Evolutionary conservation across 805 yeast genomes (phyloP).

Genomic region (Saccharomyces mikatae): DNA sequence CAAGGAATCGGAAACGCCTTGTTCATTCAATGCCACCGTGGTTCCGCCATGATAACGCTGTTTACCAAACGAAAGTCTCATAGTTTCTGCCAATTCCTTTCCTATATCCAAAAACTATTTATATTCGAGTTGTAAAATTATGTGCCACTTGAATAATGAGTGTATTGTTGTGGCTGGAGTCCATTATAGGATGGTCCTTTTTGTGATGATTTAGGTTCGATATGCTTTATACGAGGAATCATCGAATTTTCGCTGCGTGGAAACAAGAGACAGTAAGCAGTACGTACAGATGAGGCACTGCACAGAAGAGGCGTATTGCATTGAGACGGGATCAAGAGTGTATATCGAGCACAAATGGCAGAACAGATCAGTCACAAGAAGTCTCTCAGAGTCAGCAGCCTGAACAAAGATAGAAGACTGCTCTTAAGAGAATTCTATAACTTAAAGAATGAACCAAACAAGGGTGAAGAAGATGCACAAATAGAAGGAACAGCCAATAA

Average conservation of each 20-base stretch:
- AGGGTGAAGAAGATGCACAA: background rate
- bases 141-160: background rate
- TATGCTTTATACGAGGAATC: background rate
- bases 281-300: background rate
- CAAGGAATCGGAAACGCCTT: constrained; percentile 5
- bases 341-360: constrained; percentile 13
- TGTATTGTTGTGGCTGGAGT: background rate
- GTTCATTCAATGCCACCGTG: background rate
- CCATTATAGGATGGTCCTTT: background rate
- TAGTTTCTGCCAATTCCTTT: background rate
- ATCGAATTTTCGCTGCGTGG: background rate
- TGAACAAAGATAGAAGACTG: constrained; percentile 19
- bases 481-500: background rate
- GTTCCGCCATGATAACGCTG: background rate
- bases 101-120: background rate
- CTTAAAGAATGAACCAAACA: constrained; percentile 6
- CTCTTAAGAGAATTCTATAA: constrained; percentile 23
- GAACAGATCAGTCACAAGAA: constrained; percentile 29
- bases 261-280: background rate
- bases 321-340: background rate
- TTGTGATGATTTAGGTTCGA: background rate
- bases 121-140: background rate
- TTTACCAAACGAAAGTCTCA: background rate
- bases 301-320: background rate
- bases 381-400: constrained; percentile 14